phyloP scores from a whole-genome alignment of 1,139 yeast genomes.

The Blastobotrys persicus region DNA sequence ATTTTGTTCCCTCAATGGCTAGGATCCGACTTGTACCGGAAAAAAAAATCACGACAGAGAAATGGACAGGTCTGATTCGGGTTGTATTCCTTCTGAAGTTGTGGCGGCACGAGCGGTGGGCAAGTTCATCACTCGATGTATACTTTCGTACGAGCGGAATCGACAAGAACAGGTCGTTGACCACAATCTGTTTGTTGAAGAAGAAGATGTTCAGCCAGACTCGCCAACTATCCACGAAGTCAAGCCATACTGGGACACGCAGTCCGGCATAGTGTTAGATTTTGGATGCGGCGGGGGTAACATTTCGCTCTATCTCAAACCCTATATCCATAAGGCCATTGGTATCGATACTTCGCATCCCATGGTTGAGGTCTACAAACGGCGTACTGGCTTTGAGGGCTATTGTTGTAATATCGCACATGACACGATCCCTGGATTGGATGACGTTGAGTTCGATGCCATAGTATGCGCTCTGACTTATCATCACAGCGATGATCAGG shows the following conservation, averaged over 20 bases:
- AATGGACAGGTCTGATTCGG: no score
- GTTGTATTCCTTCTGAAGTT: neutral
- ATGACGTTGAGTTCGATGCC: conserved; percentile 28
- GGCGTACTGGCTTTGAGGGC: conserved; percentile 4
- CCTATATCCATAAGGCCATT: conserved; percentile 26
- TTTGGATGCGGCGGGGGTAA: conserved; percentile 36
- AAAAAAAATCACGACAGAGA: no score
- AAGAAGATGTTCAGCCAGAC: neutral
- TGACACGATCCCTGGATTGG: conserved; percentile 20
- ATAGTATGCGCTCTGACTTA: conserved; percentile 32
- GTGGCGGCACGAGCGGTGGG: neutral
- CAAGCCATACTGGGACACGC: conserved; percentile 1
- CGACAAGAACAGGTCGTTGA: neutral
- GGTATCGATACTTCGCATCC: conserved; percentile 33
- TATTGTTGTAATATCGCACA: neutral
- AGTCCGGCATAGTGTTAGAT: conserved; percentile 26
- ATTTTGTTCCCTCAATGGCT: no score
- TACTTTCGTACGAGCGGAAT: neutral
- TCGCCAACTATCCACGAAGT: neutral
- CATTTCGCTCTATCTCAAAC: conserved; percentile 28
- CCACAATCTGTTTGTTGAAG: neutral
- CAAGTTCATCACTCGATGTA: conserved; percentile 3
- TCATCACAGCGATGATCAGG: conserved; percentile 32
- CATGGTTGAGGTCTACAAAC: conserved; percentile 31
- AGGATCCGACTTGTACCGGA: no score